phyloP scores from a whole-genome alignment of 129 eudicot species.

The Solidago caesia region DNA sequence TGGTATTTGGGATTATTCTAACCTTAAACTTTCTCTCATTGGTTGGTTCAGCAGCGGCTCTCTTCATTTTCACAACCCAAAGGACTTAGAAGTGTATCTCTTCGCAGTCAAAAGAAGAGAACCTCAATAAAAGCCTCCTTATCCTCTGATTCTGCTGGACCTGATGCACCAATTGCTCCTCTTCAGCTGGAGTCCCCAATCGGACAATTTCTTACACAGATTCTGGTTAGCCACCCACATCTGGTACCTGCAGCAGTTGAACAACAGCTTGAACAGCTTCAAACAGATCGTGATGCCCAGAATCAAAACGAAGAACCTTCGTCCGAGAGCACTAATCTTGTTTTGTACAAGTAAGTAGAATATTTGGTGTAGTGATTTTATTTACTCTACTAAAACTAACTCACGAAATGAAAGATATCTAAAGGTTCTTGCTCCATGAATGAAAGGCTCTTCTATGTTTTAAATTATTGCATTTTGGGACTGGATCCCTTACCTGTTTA shows the following conservation, averaged over 20 bases:
- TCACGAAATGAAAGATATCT: not conserved
- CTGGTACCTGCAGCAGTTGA: constrained; percentile 97
- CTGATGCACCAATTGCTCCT: constrained; percentile 77
- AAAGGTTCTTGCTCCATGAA: too few species aligned
- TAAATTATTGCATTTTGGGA: too few species aligned
- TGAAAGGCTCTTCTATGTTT: too few species aligned
- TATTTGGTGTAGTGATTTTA: constrained; percentile 13
- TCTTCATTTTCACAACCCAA: constrained; percentile 34
- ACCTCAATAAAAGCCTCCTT: constrained; percentile 59
- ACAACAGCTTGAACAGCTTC: constrained; percentile 95
- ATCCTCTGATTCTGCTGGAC: constrained; percentile 59
- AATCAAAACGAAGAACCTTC: constrained; percentile 73
- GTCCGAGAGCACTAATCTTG: constrained; percentile 68
- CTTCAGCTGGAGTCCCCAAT: constrained; percentile 91
- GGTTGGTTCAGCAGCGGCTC: constrained; percentile 39
- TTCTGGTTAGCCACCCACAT: constrained; percentile 85
- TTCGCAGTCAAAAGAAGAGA: constrained; percentile 40
- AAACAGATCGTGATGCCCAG: constrained; percentile 79
- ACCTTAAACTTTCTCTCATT: not conserved
- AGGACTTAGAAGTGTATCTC: constrained; percentile 36
- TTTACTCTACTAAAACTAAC: not conserved
- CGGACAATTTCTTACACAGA: constrained; percentile 86
- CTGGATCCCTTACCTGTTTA: too few species aligned
- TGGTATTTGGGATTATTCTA: not conserved
- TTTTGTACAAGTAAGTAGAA: constrained; percentile 69